Conservation (phyloP, 208 protist species). For the Trypanosoma boissoni region DNA sequence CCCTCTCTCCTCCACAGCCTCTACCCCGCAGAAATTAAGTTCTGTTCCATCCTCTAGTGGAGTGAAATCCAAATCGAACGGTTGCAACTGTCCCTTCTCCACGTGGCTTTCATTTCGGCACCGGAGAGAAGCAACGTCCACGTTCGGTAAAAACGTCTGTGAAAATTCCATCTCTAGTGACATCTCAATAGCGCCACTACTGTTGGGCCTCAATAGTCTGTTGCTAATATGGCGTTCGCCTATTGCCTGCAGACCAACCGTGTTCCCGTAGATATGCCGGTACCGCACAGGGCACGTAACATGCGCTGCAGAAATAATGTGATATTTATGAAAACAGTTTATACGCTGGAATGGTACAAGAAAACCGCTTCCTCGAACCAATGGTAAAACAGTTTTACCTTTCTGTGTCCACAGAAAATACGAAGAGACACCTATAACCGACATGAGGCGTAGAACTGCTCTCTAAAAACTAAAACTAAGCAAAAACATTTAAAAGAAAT, state of each 20-base stretch:
- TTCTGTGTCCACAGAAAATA: conserved; percentile 91
- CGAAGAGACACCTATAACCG: conserved; percentile 70
- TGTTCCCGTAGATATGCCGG: conserved; percentile 63
- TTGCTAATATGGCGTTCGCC: conserved; percentile 85
- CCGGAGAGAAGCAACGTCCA: conserved; percentile 70
- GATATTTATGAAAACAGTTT: conserved; percentile 73
- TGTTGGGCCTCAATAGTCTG: conserved; percentile 48
- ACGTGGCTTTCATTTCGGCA: conserved; percentile 42
- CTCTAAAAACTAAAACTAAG: no score
- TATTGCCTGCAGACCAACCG: conserved; percentile 67
- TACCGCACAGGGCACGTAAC: conserved; percentile 77
- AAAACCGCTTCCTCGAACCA: conserved; percentile 85
- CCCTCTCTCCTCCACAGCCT: conserved; percentile 57
- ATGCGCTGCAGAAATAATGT: conserved; percentile 81
- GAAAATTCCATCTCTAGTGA: conserved; percentile 61
- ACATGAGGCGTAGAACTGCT: conserved; percentile 58
- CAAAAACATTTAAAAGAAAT: conserved; percentile 25
- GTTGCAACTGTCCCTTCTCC: conserved; percentile 22
- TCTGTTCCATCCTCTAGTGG: conserved; percentile 62
- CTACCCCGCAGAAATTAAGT: conserved; percentile 59
- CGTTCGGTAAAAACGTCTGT: conserved; percentile 64
- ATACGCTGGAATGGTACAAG: conserved; percentile 61
- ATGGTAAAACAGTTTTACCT: conserved; percentile 73
- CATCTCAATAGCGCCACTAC: conserved; percentile 22
- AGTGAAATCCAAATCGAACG: conserved; percentile 65